Evolutionary conservation across 2,329 filamentous ascomycete genomes (phyloP), one percentile per base, ranked within the genome.

Genomic region (Venturia oleaginea): DNA sequence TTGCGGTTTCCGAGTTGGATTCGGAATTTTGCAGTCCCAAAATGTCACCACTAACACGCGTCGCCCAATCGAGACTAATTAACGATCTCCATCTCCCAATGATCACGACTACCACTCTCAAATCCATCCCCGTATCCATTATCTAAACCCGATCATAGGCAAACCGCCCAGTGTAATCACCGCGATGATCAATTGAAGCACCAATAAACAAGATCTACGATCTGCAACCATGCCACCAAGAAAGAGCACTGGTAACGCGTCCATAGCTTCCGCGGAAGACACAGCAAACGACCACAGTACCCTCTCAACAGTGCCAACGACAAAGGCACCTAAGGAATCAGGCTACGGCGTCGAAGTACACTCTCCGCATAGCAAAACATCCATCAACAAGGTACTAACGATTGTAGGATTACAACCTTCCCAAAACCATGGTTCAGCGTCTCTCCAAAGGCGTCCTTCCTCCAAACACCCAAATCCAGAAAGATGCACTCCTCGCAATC

Each of bases 391-490:
- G 11, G 15, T 27, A 13, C 42, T 37, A 54, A 62, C 27, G 6
- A 11, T n/a, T 24, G 10, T 19, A 90, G 86, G 90, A 93, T 72
- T 83, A 92, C 65, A 86, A 82, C 67, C 81, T 94, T 17, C 90
- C 90, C 38, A 91, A 90, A 72, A 91, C 89, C 7, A 91, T 93
- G 76, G 87, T 93, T 68, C 89, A 88, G 63, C 83, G 90, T 63
- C 81, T 94, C 40, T 88, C 89, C 48, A 93, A 93, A 77, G 88
- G 89, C 48, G 89, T 91, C 6, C 79, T 94, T 5, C 90, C 90
- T 0, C 82, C 89, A 6, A 92, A 92, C 72, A 92, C 90, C 5
- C 88, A 91, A 75, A 90, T 93, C 60, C 89, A 93, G 73, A 90
- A 87, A 71, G 91, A 92, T 77, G 90, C 90, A 51, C 84, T 92